Conservation (phyloP, 2,329 filamentous ascomycete genomes). For the Aureobasidium sp. region DNA sequence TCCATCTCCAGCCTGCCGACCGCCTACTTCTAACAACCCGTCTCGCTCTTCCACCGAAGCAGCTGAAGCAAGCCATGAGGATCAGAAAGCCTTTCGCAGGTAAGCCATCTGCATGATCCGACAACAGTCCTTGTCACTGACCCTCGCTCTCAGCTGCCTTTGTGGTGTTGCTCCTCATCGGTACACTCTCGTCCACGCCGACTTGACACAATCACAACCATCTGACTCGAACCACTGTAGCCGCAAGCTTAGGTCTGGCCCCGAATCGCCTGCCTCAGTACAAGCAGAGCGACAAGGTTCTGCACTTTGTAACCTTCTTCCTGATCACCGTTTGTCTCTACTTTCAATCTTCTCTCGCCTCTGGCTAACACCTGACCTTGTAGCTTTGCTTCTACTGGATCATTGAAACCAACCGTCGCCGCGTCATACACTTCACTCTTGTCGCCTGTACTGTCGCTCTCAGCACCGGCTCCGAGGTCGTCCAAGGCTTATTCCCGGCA, state of each 20-base stretch:
- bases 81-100: slow-evolving; percentile 85
- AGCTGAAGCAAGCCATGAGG: slow-evolving; percentile 52
- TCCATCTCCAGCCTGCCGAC: too few species aligned
- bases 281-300: slow-evolving; percentile 72
- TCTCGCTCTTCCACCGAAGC: not conserved
- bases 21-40: too few species aligned
- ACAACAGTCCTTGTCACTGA: not conserved
- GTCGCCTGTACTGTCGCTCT: slow-evolving; percentile 68
- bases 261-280: slow-evolving; percentile 48
- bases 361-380: not conserved
- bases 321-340: slow-evolving; percentile 59
- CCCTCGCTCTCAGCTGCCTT: slow-evolving; percentile 36
- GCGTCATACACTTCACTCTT: slow-evolving; percentile 76
- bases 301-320: slow-evolving; percentile 87
- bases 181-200: too few species aligned
- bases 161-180: slow-evolving; percentile 58
- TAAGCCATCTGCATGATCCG: slow-evolving; percentile 37
- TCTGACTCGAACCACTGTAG: too few species aligned
- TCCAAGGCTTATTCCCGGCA: slow-evolving; percentile 63
- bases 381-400: slow-evolving; percentile 84
- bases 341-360: not conserved
- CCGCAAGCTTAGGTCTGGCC: slow-evolving; percentile 72
- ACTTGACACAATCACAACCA: too few species aligned
- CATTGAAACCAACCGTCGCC: slow-evolving; percentile 79
- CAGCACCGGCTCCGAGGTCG: slow-evolving; percentile 66